Base-by-base conservation (phyloP, 2,329 filamentous ascomycete genomes). In the Pezicula carpinea region DNA sequence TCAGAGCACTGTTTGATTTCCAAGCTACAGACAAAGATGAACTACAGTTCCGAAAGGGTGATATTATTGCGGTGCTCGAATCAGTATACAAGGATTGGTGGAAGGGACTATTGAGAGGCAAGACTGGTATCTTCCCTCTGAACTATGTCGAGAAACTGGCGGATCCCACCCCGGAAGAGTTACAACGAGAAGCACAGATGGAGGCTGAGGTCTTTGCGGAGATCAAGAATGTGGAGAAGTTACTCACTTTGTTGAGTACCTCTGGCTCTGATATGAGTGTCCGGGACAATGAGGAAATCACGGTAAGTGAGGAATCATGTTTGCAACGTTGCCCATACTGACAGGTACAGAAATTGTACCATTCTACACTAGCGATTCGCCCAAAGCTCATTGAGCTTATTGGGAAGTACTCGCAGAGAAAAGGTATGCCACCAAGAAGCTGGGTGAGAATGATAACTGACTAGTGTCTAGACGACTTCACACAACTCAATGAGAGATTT, bases 1-100 rank as follows among this genome's bases (percentile, higher is more conserved):
- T 99, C 40, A 82, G 92, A 55, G 93, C 93, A 1, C 75, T 97
- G 39, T 99, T 89, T 65, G 93, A 99, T 66, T 99, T 99, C 66
- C 83, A 87, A 43, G 92, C 93, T 2, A 95, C 91, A 0, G 93
- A 99, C 66, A 82, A 90, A 0, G 93, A 92, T 40, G 93, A 99
- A 71, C 75, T 99, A 52, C 90, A 95, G 58, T 99, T 99, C 67
- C 87, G 91, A 58, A 96, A 95, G 70, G 92, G 93, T 22, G 93
- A 99, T 64, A 86, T 97, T 34, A 99, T 99, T 66, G 92, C 93
- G 1, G 93, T 99, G 14, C 76, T 99, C 34, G 93, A 97, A 68
- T 96, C 91, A 1, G 93, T 97, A 2, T 99, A 95, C 72, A 99
- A 97, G 69, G 93, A 99, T 67, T 99, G 93, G 93, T 99, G 93